Percentiles rank a stretch among this genome's conserved stretches.
Evolutionary conservation across 2,329 filamentous ascomycete genomes (phyloP).

Genomic region (Biscogniauxia sp.): DNA sequence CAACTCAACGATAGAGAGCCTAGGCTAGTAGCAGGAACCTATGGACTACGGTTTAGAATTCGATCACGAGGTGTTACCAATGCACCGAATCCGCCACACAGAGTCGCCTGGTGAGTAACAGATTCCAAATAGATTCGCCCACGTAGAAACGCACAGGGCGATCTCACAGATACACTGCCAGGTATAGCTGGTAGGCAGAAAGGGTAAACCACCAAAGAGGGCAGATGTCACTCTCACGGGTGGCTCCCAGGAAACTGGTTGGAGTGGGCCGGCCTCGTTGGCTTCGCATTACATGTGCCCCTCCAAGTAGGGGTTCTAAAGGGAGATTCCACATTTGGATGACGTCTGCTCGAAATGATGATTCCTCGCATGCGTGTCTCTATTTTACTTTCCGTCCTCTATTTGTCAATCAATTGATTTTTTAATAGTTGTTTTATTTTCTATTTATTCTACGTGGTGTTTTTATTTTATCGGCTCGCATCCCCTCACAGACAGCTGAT

Average conservation of each 20-base stretch:
- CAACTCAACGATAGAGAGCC: not conserved
- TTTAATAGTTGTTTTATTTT: conserved; percentile 5
- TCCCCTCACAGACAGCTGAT: conserved; percentile 21
- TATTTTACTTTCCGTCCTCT: not conserved
- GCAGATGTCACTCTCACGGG: not conserved
- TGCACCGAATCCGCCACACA: not conserved
- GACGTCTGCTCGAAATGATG: not conserved
- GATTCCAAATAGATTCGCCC: not conserved
- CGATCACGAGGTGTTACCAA: not conserved
- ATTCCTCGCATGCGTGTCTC: not conserved
- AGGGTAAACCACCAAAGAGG: not conserved
- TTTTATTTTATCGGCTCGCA: conserved; percentile 8
- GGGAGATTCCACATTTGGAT: not conserved
- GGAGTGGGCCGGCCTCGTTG: not conserved
- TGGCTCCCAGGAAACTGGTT: not conserved
- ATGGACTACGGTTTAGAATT: not conserved
- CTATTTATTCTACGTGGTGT: conserved; percentile 2
- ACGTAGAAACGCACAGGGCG: not conserved
- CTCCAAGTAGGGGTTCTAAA: not conserved
- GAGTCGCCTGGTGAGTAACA: not conserved
- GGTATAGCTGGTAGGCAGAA: not conserved
- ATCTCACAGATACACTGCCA: not conserved
- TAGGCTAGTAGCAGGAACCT: not conserved
- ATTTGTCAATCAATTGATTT: not conserved
- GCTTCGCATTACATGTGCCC: not conserved